Base-by-base conservation (phyloP, 2,329 filamentous ascomycete species). In the Aspergillus proliferans region DNA sequence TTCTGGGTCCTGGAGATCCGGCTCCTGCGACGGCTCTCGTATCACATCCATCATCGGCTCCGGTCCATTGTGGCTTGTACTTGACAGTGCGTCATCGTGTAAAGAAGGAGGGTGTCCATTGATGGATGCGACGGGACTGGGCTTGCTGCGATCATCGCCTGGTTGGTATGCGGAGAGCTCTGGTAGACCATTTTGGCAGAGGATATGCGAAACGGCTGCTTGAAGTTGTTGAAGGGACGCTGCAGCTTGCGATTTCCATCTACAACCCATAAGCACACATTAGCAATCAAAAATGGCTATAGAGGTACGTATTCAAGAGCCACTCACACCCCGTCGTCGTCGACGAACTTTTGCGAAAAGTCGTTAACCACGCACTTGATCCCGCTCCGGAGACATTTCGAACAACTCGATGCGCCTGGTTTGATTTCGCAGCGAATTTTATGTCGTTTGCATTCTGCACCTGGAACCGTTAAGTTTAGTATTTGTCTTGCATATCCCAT, bases 381-480 rank as follows among this genome's bases (percentile, higher is more conserved):
- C 8, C 75, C 73, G 21, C 75, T 73, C 38, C 75, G 73, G 28
- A 68, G 59, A 55, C 78, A 80, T 55, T 78, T 72, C 7, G 69
- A 70, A 59, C 77, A 80, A 48, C 68, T 71, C 6, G 66, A 56
- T 51, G 75, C 68, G 6, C 74, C 75, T 12, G 70, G 58, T 48
- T 72, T 69, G 54, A 79, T 71, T 49, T 76, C 72, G 58, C 78
- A 81, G 57, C 77, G 76, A 56, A 81, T 79, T 59, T 81, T 81
- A 55, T 78, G 75, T 19, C 70, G 71, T 54, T 78, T 76, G 52
- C 76, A 79, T 59, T 77, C 75, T 14, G 71, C 69, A 47, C 71
- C 71, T 73, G 45, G n/a, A 50, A 14, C 18, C 12, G 42, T 30
- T 30, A 9, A 15, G 18, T 45, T 52, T 30, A 58, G 53, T 21